phyloP scores from a whole-genome alignment of 75 land plant genomes.

The Selaginella tamariscina region DNA sequence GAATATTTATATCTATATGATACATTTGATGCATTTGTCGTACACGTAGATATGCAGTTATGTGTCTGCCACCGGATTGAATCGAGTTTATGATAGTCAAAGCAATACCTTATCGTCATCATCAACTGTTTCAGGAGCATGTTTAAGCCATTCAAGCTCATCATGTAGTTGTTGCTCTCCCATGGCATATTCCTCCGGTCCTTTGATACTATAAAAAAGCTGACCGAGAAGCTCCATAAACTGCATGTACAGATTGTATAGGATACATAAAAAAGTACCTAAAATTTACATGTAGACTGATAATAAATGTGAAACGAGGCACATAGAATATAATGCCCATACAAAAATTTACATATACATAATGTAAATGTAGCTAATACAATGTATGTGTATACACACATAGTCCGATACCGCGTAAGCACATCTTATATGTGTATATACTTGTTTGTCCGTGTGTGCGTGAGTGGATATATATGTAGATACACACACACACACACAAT shows the following conservation, averaged over 20 bases:
- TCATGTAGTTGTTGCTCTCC: conserved; percentile 25
- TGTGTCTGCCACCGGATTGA: too few relatives aligned
- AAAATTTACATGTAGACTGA: background rate
- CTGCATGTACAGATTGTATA: conserved; percentile 5
- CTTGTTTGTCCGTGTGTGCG: too few relatives aligned
- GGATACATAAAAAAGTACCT: background rate
- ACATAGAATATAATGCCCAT: background rate
- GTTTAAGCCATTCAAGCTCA: conserved; percentile 20
- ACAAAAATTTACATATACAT: background rate
- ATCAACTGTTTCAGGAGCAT: conserved; percentile 22
- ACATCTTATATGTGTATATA: too few relatives aligned
- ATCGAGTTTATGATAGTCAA: background rate
- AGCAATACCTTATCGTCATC: conserved; percentile 24
- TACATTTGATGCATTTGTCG: too few relatives aligned
- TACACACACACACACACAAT: too few relatives aligned
- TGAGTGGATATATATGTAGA: too few relatives aligned
- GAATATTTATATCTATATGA: too few relatives aligned
- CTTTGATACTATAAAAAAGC: conserved; percentile 18
- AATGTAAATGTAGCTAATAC: too few relatives aligned
- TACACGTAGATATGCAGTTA: too few relatives aligned
- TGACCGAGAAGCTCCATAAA: conserved; percentile 32
- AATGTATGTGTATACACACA: too few relatives aligned
- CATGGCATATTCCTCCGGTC: conserved; percentile 18
- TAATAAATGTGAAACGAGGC: background rate
- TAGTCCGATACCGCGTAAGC: too few relatives aligned